A percentile compares a stretch with the other conserved stretches of the same genome.
Evolutionary conservation across 441 rosid species (phyloP).

Genomic region (Corymbia calophylla): DNA sequence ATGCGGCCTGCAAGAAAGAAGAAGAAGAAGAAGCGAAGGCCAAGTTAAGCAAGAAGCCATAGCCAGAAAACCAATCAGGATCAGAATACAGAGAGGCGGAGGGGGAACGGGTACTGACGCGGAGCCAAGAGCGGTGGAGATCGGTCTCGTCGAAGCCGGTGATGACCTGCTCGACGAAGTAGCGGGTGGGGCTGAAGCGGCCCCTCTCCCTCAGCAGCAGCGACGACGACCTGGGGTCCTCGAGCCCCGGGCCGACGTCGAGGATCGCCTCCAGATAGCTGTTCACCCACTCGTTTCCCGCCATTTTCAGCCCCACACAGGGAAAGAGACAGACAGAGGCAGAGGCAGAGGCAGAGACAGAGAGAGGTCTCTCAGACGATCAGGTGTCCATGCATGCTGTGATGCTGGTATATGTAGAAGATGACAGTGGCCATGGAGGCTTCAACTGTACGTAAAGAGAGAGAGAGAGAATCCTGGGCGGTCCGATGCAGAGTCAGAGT

Average conservation of each 20-base stretch:
- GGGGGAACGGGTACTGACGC: neutral
- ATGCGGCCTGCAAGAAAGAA: neutral
- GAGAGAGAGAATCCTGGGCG: neutral
- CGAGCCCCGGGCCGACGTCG: neutral
- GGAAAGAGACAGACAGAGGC: neutral
- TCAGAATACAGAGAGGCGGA: neutral
- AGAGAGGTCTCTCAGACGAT: neutral
- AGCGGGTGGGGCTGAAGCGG: neutral
- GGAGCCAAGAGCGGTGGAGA: neutral
- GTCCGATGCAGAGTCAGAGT: neutral
- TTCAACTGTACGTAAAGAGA: neutral
- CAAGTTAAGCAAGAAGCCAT: neutral
- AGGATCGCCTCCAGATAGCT: conserved; percentile 1
- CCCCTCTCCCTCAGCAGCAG: neutral
- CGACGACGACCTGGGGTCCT: neutral
- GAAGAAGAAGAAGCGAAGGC: neutral
- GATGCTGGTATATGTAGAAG: rapidly evolving
- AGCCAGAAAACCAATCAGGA: neutral
- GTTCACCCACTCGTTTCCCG: conserved; percentile 1
- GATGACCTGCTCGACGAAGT: conserved; percentile 2
- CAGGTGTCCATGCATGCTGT: neutral
- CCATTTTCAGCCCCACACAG: neutral
- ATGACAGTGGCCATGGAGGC: neutral
- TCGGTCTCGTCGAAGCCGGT: conserved; percentile 2
- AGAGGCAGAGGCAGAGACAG: neutral